Conservation (phyloP, 2,329 filamentous ascomycete species). For the Arthrobotrys megalospora region DNA sequence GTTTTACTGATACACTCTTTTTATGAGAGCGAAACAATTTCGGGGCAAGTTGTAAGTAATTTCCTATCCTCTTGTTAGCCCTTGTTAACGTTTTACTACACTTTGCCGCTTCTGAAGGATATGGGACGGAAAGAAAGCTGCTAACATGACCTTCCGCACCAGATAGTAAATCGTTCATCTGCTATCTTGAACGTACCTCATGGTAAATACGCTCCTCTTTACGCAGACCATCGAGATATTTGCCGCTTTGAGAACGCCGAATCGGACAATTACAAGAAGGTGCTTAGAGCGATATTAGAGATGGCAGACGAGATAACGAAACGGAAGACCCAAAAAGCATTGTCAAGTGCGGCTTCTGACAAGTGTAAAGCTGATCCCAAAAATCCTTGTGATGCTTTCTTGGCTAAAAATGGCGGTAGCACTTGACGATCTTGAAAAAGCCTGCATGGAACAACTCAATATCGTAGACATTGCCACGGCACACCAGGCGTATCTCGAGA, state of each 20-base stretch:
- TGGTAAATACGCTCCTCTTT: slow-evolving; percentile 29
- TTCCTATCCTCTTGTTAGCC: background rate
- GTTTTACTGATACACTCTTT: slow-evolving; percentile 20
- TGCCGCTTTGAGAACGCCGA: slow-evolving; percentile 19
- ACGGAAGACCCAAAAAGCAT: slow-evolving; percentile 1
- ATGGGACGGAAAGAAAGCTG: too few species aligned
- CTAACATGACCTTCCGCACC: background rate
- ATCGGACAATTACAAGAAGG: slow-evolving; percentile 29
- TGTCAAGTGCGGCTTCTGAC: slow-evolving; percentile 1
- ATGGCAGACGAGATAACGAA: slow-evolving; percentile 22
- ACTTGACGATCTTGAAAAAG: slow-evolving; percentile 19
- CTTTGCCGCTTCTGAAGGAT: too few species aligned
- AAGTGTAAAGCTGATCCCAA: slow-evolving; percentile 8
- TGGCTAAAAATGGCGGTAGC: slow-evolving; percentile 1
- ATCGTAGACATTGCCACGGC: slow-evolving; percentile 11
- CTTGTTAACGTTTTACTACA: background rate
- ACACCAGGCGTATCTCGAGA: slow-evolving; percentile 5
- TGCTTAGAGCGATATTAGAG: slow-evolving; percentile 9
- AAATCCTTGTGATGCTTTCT: background rate
- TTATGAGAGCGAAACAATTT: slow-evolving; percentile 19
- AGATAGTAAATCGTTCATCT: slow-evolving; percentile 30
- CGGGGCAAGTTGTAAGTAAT: slow-evolving; percentile 15
- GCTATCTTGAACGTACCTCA: slow-evolving; percentile 25
- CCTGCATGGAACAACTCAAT: slow-evolving; percentile 27
- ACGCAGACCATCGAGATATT: slow-evolving; percentile 18